A percentile compares a stretch with the other conserved stretches of the same genome.
These are phyloP conservation scores for Brettanomyces anomalus DNA, from an alignment of 805 yeast species.

Conservation along the genomic window DNA sequence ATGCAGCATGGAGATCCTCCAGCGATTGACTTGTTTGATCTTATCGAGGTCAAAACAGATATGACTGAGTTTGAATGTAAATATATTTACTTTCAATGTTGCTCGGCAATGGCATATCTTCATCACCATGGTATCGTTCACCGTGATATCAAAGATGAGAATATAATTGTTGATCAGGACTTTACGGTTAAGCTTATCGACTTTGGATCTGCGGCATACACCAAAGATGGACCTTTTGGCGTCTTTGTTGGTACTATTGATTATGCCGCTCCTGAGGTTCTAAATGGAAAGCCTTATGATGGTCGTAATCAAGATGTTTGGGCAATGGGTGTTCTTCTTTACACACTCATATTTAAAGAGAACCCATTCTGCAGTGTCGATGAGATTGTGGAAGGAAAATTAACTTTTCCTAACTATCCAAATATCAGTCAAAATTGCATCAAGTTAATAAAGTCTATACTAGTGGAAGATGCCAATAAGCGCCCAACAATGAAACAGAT, in stretches of 20 bases:
- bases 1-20: conserved; percentile 86
- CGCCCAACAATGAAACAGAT: conserved; percentile 74
- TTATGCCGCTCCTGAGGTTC: conserved; percentile 95
- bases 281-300: conserved; percentile 78
- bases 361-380: conserved; percentile 94
- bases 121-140: conserved; percentile 86
- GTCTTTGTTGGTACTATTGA: conserved; percentile 97
- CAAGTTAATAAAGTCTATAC: conserved; percentile 51
- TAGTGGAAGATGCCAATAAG: conserved; percentile 54
- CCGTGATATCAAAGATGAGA: conserved; percentile 92
- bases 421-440: conserved; percentile 55
- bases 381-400: conserved; percentile 86
- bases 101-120: conserved; percentile 68
- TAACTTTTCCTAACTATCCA: conserved; percentile 50
- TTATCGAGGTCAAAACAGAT: conserved; percentile 75
- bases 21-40: conserved; percentile 87
- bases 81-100: conserved; percentile 70
- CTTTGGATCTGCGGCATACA: conserved; percentile 92
- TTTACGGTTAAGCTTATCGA: conserved; percentile 83
- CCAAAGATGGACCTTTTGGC: conserved; percentile 87
- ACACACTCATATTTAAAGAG: conserved; percentile 86
- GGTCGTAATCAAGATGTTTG: conserved; percentile 96
- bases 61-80: conserved; percentile 76
- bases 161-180: conserved; percentile 75
- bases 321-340: conserved; percentile 89